Evolutionary conservation across 331 rosid species (phyloP), one percentile per base, ranked within the genome.

Genomic region (Erythrophleum ivorense): DNA sequence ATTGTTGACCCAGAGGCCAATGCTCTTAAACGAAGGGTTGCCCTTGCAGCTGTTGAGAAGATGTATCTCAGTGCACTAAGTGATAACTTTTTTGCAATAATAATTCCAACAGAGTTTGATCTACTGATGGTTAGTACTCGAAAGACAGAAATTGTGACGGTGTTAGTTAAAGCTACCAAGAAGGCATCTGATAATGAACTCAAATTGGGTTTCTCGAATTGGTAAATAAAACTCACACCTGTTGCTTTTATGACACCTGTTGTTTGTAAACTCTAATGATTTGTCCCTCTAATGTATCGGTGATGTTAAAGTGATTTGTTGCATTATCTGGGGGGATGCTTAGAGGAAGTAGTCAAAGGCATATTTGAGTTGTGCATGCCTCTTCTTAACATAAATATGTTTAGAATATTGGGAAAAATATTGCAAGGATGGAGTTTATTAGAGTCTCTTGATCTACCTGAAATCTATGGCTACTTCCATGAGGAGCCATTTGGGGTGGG

Each of bases 101-200:
- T 85, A 16, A 78, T 94, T 85, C 98, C 98, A 0, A 85, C 85
- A 0, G 97, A 94, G 82, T 94, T 88, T 52, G 98, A 94, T 87
- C 36, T 94, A 80, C 90, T 91, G 71, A 86, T 94, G 93, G 95
- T 92, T 2, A 90, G 92, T 80, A 90, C 98, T 46, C 92, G 92
- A 29, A 94, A 94, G 89, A 85, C 89, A 3, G 98, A 94, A 79
- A 90, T 94, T 14, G 90, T 89, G 9, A 89, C 92, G n/a, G 89
- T 90, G 59, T 54, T 94, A 70, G 90, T 69, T 69, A 94, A 87
- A 71, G 90, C 93, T 75, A 80, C 84, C 34, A 88, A 89, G 88
- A 87, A 43, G 69, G 86, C 84, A 1, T 86, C 91, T 68, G 74
- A 82, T 63, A 76, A 82, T 34, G 97, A 90, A 49, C 87, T 90